Base-by-base conservation (phyloP, 495 filamentous ascomycete genomes). In the Annulohypoxylon bovei region DNA sequence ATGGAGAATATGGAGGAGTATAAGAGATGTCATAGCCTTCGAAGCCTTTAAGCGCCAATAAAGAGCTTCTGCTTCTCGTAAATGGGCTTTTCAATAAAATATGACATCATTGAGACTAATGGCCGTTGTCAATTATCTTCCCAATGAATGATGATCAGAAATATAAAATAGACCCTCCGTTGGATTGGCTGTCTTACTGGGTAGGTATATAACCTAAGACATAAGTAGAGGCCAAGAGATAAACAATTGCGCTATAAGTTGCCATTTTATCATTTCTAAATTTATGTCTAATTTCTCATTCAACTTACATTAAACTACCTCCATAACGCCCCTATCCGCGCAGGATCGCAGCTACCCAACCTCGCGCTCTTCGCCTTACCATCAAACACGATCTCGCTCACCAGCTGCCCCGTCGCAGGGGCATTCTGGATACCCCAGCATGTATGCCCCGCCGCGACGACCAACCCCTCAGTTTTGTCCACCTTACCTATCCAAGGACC, bases 371-470 rank as follows among this genome's bases (percentile, higher is more conserved):
- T 90, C 14, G 89, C 85, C 71, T 85, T 82, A 0, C 92, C 92
- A 65, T 94, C 91, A 67, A 92, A 89, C 4, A 93, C 80, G 72
- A 94, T 86, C 75, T 94, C 91, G 65, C 89, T 91, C 62, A 97
- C 89, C 40, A 93, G 76, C 83, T 92, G 91, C 3, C 93, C 93
- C 32, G 93, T 96, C 14, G 88, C 93, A 5, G 92, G 91, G 27
- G 87, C 92, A 81, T 97, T 97, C 76, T 95, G 93, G 58, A 97
- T 95, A 7, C 93, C 93, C 93, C 93, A 96, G 76, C 93, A 95
- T 1, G 90, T 94, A 79, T 97, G 93, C 12, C 93, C 93, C 6
- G 91, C 85, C 6, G 93, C 93, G 68, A 97, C 81, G 46, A 93
- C 81, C 18, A 95, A 75, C 0, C 93, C 93, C 62, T 90, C 89